Percentiles rank a stretch among this genome's conserved stretches.
Evolutionary conservation across 2,329 filamentous ascomycete genomes (phyloP).

Genomic region (Colletotrichum camelliae): DNA sequence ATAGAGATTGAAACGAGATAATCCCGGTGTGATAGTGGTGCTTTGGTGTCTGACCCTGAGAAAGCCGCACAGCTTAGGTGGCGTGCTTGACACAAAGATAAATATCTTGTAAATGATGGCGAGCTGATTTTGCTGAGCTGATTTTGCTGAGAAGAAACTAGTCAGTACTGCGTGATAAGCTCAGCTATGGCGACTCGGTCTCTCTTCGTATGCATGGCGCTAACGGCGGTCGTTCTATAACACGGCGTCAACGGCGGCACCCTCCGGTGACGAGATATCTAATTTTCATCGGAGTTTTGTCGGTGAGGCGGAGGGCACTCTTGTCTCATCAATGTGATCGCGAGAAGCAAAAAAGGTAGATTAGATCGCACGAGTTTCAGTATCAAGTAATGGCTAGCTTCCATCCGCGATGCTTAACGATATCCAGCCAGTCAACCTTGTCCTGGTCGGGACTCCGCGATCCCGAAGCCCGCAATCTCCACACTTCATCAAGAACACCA

Average conservation of each 20-base stretch:
- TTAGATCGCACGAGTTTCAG: neutral
- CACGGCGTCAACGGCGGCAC: neutral
- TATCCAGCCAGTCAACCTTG: constrained; percentile 6
- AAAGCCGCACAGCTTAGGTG: neutral
- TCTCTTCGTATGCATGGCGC: neutral
- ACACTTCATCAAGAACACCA: constrained; percentile 10
- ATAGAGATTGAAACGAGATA: neutral
- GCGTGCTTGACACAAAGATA: neutral
- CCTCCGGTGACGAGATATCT: neutral
- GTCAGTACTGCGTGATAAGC: neutral
- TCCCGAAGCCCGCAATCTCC: neutral
- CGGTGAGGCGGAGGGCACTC: neutral
- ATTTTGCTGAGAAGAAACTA: neutral
- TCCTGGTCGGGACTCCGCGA: neutral
- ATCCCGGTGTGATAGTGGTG: neutral
- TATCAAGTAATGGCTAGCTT: constrained; percentile 12
- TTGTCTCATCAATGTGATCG: neutral
- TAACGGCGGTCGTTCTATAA: neutral
- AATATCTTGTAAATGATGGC: neutral
- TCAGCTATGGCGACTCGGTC: neutral
- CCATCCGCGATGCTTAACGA: constrained; percentile 9
- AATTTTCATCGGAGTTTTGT: neutral
- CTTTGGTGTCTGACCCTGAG: neutral
- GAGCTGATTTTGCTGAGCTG: too few species aligned
- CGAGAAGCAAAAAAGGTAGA: neutral